Percentiles rank a stretch among this genome's conserved stretches.
Conservation (phyloP, 345 rosid genomes). For the Luvunga scandens region DNA sequence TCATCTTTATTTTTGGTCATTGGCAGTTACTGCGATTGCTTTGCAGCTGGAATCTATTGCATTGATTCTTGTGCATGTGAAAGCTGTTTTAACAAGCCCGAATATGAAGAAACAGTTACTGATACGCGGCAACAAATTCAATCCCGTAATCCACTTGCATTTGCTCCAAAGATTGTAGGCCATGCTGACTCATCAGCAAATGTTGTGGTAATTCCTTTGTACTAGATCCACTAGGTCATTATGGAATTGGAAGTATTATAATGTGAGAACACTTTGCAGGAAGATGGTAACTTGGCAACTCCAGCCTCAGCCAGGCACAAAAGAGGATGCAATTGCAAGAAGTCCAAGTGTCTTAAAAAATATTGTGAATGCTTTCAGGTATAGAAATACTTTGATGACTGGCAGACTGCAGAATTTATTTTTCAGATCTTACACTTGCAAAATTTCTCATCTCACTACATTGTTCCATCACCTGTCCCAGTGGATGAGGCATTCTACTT, state of each 20-base stretch:
- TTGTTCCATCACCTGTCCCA: neutral
- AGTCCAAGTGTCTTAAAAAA: slow-evolving; percentile 44
- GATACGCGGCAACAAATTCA: slow-evolving; percentile 31
- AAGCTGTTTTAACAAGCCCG: slow-evolving; percentile 38
- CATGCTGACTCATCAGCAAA: slow-evolving; percentile 19
- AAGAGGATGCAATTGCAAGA: slow-evolving; percentile 55
- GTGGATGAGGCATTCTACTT: neutral
- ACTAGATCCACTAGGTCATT: neutral
- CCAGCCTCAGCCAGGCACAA: slow-evolving; percentile 43
- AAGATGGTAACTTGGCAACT: slow-evolving; percentile 21
- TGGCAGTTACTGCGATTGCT: slow-evolving; percentile 50
- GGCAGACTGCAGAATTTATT: neutral
- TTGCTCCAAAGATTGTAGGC: slow-evolving; percentile 39
- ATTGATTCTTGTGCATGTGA: slow-evolving; percentile 35
- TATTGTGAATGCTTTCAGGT: slow-evolving; percentile 60
- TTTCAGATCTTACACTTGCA: neutral
- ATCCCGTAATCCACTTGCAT: slow-evolving; percentile 46
- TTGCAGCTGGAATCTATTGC: slow-evolving; percentile 39
- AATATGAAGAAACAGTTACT: slow-evolving; percentile 35
- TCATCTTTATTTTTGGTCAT: slow-evolving; percentile 12
- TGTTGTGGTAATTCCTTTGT: slow-evolving; percentile 17
- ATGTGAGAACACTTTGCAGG: slow-evolving; percentile 24
- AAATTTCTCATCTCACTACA: neutral
- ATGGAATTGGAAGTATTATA: slow-evolving; percentile 1
- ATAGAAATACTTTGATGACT: neutral